Evolutionary conservation across 2,329 filamentous ascomycete species (phyloP), one percentile per base, ranked within the genome.

Genomic region (Plectosphaerella plurivora): DNA sequence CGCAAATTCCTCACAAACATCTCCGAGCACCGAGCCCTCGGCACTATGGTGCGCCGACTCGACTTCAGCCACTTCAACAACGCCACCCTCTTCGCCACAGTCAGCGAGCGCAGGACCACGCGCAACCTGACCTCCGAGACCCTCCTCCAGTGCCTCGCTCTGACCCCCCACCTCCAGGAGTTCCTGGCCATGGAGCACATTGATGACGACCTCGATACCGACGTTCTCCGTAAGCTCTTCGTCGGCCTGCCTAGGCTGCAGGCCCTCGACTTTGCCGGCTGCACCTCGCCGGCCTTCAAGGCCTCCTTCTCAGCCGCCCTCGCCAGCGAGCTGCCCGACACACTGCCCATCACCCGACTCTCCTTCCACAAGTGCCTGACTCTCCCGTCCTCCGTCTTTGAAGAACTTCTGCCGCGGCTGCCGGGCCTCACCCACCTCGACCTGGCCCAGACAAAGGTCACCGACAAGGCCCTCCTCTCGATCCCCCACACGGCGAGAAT

Each of bases 1-100:
- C 85, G 85, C 64, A 93, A 93, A 70, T 90, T 91, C 60, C 79
- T 91, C 47, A 75, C 77, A 53, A 88, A 89, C 62, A 76, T 93
- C 58, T 73, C 75, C 45, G 73, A 80, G 53, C 84, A 91, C 65
- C 81, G 83, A 2, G 75, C 83, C 9, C 75, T 92, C 51, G 89
- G 89, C 45, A 86, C 83, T 41, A 83, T 92, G 61, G 88, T 93
- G 45, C 84, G 87, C 53, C 86, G 89, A 49, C 74, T 93, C 45
- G 89, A 94, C 71, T 92, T 94, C 63, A 91, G 88, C 56, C 89
- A 92, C 73, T 92, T 92, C 71, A 92, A 90, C 66, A 89, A 88
- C 20, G 84, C 87, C 51, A 87, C 87, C 51, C 77, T 91, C 57
- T 91, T 91, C 63, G 81, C 82, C 55, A 90, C 87, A 15, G 86